phyloP scores from a whole-genome alignment of 2,329 filamentous ascomycete genomes.

The Fusarium sterilihyphosum region DNA sequence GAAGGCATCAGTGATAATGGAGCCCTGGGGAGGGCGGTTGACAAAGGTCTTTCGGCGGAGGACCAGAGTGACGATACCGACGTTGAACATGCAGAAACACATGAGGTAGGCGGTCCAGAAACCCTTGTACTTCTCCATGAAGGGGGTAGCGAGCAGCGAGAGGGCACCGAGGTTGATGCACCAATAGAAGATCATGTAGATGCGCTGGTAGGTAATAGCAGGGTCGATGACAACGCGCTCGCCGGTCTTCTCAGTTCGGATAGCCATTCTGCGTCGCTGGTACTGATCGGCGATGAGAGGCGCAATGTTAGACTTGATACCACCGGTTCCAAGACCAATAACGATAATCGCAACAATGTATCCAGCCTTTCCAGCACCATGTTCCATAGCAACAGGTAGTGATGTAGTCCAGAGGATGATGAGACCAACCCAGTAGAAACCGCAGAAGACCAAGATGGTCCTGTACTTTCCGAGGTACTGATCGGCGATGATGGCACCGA shows the following conservation, averaged over 20 bases:
- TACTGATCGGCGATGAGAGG: constrained; percentile 74
- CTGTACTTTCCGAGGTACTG: constrained; percentile 70
- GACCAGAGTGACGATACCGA: constrained; percentile 65
- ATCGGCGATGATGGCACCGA: constrained; percentile 66
- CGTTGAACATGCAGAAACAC: constrained; percentile 69
- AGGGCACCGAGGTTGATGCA: constrained; percentile 80
- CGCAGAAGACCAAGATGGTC: constrained; percentile 67
- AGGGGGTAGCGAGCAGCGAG: constrained; percentile 72
- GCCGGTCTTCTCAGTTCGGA: constrained; percentile 59
- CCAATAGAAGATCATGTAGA: constrained; percentile 80
- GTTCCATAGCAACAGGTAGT: constrained; percentile 49
- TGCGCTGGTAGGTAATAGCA: constrained; percentile 71
- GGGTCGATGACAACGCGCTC: constrained; percentile 74
- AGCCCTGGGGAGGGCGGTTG: constrained; percentile 67
- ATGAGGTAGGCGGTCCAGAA: constrained; percentile 73
- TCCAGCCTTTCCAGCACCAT: constrained; percentile 57
- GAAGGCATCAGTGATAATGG: constrained; percentile 73
- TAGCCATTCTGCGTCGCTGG: constrained; percentile 60
- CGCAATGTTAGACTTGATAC: constrained; percentile 73
- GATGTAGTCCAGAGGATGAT: constrained; percentile 64
- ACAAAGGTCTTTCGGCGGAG: constrained; percentile 58
- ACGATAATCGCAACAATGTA: constrained; percentile 67
- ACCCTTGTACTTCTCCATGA: constrained; percentile 72
- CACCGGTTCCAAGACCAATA: constrained; percentile 73
- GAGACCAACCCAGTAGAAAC: constrained; percentile 67